A percentile compares a stretch with the other conserved stretches of the same genome.
Conservation (phyloP, 2,329 filamentous ascomycete species). For the Bipolaris oryzae region DNA sequence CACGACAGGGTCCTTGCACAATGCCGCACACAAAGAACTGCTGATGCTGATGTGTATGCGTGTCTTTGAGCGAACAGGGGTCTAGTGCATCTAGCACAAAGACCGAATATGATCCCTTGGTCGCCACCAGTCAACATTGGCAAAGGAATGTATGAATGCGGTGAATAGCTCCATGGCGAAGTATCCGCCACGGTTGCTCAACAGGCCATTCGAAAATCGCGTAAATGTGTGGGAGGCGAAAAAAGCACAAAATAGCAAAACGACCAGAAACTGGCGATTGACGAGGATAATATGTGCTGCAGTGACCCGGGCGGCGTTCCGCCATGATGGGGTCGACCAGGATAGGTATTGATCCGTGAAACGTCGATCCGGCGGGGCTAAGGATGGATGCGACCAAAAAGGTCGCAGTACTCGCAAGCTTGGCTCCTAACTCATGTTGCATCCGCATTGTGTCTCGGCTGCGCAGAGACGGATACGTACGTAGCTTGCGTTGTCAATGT, state of each 20-base stretch:
- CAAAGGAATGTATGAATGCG: constrained; percentile 23
- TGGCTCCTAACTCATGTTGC: constrained; percentile 20
- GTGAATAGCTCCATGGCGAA: constrained; percentile 38
- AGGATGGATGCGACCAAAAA: constrained; percentile 39
- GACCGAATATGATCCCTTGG: constrained; percentile 21
- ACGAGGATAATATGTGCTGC: constrained; percentile 30
- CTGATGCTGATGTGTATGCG: neutral
- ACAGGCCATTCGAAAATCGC: constrained; percentile 22
- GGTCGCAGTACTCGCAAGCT: constrained; percentile 32
- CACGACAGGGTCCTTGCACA: neutral
- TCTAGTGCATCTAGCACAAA: constrained; percentile 16
- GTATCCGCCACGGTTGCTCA: constrained; percentile 33
- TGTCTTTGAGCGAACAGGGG: constrained; percentile 4
- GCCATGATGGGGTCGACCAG: constrained; percentile 21
- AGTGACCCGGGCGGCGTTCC: constrained; percentile 17
- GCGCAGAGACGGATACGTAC: constrained; percentile 13
- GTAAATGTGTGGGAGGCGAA: neutral
- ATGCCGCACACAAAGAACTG: neutral
- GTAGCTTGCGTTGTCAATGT: constrained; percentile 14
- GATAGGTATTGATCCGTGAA: constrained; percentile 32
- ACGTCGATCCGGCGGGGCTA: constrained; percentile 32
- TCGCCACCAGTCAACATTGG: constrained; percentile 29
- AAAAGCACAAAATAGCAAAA: constrained; percentile 16
- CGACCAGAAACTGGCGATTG: constrained; percentile 14
- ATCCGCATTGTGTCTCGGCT: constrained; percentile 16